Base-by-base conservation (phyloP, 1,139 yeast genomes). In the Yamadazyma diospyri region DNA sequence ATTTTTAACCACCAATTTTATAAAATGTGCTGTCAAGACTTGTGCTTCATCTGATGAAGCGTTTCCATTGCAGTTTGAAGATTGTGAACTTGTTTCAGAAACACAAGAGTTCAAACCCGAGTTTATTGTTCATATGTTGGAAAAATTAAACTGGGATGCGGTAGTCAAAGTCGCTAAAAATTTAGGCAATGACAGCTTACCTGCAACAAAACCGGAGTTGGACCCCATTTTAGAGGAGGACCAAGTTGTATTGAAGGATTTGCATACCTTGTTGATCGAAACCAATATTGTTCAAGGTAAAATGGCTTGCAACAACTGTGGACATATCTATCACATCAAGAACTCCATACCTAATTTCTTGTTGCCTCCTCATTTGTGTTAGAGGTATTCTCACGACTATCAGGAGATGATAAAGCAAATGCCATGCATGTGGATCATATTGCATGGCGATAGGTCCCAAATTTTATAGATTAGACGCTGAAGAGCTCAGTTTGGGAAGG, bases 281-380 rank as follows among this genome's bases (percentile, higher is more conserved):
- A 89, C 97, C 1, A 88, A 81, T 43, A 85, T 92, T 37, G 57
- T 71, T 13, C 92, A 88, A 47, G 99, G 98, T 3, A 78, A 80
- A 50, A 88, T 92, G 97, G 66, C 69, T 12, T 92, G 99, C 57
- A 70, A 76, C 18, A 82, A 81, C 59, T 92, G 99, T 57, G 80
- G 77, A 2, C 97, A 92, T 56, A 69, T 84, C 11, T 94, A 89
- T 61, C 78, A 82, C 61, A 85, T 92, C 61, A 89, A 89, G 61
- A 89, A 88, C 66, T 78, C 92, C 37, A 88, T 92, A 48, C 97
- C 99, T 30, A 92, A 92, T 68, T 85, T 92, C 59, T 67, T 92
- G 40, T 72, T 92, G 34, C 97, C 98, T 28, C 97, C 98, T 13
- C 97, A 92, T 57, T 70, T 92, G 18, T 29, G 32, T 16, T 28